Evolutionary conservation across 805 yeast genomes (phyloP).

Genomic region (Kodamaea hsintzibuensis): DNA sequence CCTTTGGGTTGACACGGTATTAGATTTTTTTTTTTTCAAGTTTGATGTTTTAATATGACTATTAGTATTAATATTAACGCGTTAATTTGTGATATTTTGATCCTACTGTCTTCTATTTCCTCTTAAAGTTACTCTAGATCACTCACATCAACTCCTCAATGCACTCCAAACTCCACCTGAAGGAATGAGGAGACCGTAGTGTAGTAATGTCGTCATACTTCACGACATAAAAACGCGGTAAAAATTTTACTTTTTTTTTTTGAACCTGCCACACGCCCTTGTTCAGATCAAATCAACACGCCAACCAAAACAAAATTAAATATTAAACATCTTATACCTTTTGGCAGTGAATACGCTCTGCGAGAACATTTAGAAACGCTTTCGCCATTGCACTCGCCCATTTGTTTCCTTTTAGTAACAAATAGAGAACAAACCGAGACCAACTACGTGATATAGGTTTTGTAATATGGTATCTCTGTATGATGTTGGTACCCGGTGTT

Average conservation of each 20-base stretch:
- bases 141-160: too few relatives aligned
- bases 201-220: too few relatives aligned
- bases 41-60: background rate
- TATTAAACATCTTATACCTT: constrained; percentile 1
- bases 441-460: background rate
- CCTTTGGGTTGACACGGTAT: background rate
- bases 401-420: constrained; percentile 6
- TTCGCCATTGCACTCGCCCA: constrained; percentile 1
- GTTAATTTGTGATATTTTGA: too few relatives aligned
- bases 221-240: background rate
- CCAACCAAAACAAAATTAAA: constrained; percentile 9
- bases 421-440: constrained; percentile 2
- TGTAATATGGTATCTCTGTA: constrained; percentile 20
- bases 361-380: background rate
- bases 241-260: constrained; percentile 1
- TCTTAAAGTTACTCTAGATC: too few relatives aligned
- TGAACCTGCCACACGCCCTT: constrained; percentile 8
- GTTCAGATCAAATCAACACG: constrained; percentile 13
- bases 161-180: too few relatives aligned
- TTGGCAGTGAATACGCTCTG: background rate
- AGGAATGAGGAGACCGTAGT: too few relatives aligned
- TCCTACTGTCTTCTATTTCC: too few relatives aligned
- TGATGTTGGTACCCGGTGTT: constrained; percentile 61
- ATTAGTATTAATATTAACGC: background rate
- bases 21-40: background rate